Conservation (phyloP, 768 basidiomycete genomes). For the Suillus paluster region DNA sequence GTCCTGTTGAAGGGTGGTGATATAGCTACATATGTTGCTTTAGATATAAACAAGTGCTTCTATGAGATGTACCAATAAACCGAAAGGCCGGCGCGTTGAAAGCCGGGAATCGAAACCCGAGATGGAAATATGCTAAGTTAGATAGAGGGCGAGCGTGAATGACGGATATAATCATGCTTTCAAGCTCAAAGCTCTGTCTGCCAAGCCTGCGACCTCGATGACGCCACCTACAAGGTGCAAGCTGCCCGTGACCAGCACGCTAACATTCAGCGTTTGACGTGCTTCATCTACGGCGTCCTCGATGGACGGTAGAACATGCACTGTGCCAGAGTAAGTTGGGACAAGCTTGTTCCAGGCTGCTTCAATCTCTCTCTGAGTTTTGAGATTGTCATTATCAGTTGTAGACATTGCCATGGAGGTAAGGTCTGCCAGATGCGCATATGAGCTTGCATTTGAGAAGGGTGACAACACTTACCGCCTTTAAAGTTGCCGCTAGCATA, state of each 20-base stretch:
- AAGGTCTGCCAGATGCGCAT: slow-evolving; percentile 59
- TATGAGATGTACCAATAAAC: not conserved
- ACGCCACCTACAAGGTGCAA: slow-evolving; percentile 93
- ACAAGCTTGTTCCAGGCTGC: slow-evolving; percentile 70
- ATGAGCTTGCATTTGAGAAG: slow-evolving; percentile 5
- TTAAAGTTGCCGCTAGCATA: slow-evolving; percentile 90
- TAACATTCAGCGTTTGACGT: slow-evolving; percentile 33
- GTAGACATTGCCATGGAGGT: slow-evolving; percentile 68
- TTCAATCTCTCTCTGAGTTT: slow-evolving; percentile 77
- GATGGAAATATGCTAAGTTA: not conserved
- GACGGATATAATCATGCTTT: slow-evolving; percentile 2
- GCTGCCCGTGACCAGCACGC: slow-evolving; percentile 91
- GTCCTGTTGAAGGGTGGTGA: slow-evolving; percentile 42
- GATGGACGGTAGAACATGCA: slow-evolving; percentile 86
- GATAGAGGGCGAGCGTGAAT: not conserved
- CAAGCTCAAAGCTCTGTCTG: slow-evolving; percentile 5
- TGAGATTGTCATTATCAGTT: slow-evolving; percentile 65
- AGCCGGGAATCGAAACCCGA: not conserved
- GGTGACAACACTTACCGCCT: slow-evolving; percentile 62
- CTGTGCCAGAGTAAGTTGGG: slow-evolving; percentile 60
- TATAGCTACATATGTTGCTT: slow-evolving; percentile 13
- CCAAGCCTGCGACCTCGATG: slow-evolving; percentile 86
- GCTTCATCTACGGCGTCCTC: slow-evolving; percentile 79
- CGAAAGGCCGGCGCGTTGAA: not conserved
- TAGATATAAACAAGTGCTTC: slow-evolving; percentile 12